Evolutionary conservation across 306 rosid species (phyloP).

Genomic region (Mimosa pudica): DNA sequence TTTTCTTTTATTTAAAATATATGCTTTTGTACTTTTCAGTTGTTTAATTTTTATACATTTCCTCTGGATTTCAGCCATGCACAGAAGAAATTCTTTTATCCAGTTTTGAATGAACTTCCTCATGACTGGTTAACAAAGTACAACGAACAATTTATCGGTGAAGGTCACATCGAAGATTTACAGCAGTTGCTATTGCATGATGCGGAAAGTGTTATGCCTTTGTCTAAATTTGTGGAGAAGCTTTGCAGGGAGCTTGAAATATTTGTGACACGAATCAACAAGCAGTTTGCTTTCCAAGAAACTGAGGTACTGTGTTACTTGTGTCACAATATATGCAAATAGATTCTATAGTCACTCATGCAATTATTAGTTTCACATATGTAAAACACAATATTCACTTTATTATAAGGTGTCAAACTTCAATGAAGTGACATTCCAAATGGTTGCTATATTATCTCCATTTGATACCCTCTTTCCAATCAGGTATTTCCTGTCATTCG

Average conservation of each 20-base stretch:
- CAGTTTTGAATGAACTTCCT: conserved; percentile 54
- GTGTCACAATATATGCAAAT: neutral
- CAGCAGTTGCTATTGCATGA: conserved; percentile 54
- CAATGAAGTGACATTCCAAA: conserved; percentile 16
- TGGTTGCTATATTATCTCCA: conserved; percentile 23
- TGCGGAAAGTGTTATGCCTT: conserved; percentile 47
- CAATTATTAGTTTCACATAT: conserved; percentile 22
- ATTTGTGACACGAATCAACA: conserved; percentile 56
- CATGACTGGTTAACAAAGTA: conserved; percentile 43
- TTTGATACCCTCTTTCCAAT: conserved; percentile 41
- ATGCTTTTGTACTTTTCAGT: conserved; percentile 5
- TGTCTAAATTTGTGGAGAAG: conserved; percentile 56
- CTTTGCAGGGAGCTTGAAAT: conserved; percentile 69
- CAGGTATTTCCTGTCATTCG: conserved; percentile 80
- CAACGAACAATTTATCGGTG: conserved; percentile 45
- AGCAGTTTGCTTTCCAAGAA: conserved; percentile 72
- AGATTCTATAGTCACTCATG: neutral
- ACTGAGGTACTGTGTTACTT: conserved; percentile 53
- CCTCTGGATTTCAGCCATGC: conserved; percentile 67
- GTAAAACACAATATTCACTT: conserved; percentile 11
- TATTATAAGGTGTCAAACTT: conserved; percentile 17
- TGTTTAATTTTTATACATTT: conserved; percentile 34
- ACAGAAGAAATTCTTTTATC: conserved; percentile 62
- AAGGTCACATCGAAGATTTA: conserved; percentile 61
- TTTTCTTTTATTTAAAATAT: conserved; percentile 30